These are phyloP conservation scores for Millerozyma acaciae DNA, from an alignment of 805 yeast genomes.

Conservation along the genomic window DNA sequence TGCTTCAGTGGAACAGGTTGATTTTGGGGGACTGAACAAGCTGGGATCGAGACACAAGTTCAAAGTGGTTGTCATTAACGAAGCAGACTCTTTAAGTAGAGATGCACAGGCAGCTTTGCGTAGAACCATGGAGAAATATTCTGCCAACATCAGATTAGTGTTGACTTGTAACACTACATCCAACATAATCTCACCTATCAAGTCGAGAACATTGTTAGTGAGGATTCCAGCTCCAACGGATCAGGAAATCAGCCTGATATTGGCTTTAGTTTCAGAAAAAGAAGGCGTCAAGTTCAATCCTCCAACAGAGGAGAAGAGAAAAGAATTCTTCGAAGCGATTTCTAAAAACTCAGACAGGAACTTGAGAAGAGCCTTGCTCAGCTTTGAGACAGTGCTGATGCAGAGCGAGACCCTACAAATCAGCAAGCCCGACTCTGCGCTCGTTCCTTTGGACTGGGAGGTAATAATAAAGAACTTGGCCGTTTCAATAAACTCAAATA, in stretches of 20 bases:
- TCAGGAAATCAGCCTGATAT: constrained; percentile 53
- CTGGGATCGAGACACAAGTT: constrained; percentile 49
- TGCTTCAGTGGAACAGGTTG: constrained; percentile 95
- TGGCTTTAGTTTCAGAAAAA: constrained; percentile 50
- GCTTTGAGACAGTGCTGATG: constrained; percentile 79
- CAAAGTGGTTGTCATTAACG: constrained; percentile 82
- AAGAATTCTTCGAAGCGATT: constrained; percentile 44
- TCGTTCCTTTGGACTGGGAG: constrained; percentile 86
- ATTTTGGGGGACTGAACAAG: constrained; percentile 51
- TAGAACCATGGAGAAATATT: constrained; percentile 94
- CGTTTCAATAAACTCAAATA: constrained; percentile 50
- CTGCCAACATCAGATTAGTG: constrained; percentile 78
- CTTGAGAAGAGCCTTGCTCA: constrained; percentile 69
- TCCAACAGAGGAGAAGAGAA: constrained; percentile 30
- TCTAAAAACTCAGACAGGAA: constrained; percentile 62
- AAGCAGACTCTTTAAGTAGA: constrained; percentile 83
- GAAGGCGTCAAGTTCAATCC: constrained; percentile 49
- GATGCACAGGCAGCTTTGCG: constrained; percentile 96
- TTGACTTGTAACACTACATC: constrained; percentile 87
- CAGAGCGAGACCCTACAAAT: constrained; percentile 50
- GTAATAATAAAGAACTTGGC: constrained; percentile 69
- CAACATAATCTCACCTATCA: constrained; percentile 88
- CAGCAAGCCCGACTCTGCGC: constrained; percentile 29
- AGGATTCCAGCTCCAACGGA: constrained; percentile 78
- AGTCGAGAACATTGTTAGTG: constrained; percentile 86